These are phyloP conservation scores for Sarocladium oryzae DNA, from an alignment of 2,329 filamentous ascomycete species.

Conservation along the genomic window DNA sequence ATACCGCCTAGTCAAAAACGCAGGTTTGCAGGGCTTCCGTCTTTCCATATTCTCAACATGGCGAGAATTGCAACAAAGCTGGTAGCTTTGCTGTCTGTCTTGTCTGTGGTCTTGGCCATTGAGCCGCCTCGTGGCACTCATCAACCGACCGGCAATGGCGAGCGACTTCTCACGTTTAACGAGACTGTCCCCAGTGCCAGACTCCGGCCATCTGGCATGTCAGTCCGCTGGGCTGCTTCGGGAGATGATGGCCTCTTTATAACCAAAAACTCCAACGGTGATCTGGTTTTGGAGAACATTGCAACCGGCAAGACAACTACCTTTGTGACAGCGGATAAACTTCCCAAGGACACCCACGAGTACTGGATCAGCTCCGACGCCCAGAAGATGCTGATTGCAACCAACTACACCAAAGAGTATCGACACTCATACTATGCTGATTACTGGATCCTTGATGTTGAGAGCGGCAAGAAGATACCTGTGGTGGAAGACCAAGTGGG, in stretches of 20 bases:
- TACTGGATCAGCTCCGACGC: conserved; percentile 58
- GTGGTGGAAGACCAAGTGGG: conserved; percentile 53
- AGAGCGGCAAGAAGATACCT: conserved; percentile 45
- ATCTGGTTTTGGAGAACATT: conserved; percentile 56
- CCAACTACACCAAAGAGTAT: conserved; percentile 63
- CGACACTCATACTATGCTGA: conserved; percentile 62
- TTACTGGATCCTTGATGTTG: conserved; percentile 58
- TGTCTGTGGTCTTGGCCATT: conserved; percentile 25
- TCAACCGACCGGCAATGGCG: conserved; percentile 49
- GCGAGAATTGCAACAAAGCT: neutral
- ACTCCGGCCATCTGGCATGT: conserved; percentile 39
- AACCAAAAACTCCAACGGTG: conserved; percentile 40
- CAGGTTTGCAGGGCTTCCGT: neutral
- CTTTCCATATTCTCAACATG: neutral
- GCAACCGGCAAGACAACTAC: conserved; percentile 48
- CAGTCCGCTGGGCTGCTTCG: conserved; percentile 50
- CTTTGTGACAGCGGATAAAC: conserved; percentile 50
- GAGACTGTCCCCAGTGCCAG: conserved; percentile 44
- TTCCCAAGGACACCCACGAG: conserved; percentile 48
- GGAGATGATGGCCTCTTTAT: conserved; percentile 58
- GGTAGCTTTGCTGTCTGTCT: conserved; percentile 16
- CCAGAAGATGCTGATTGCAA: conserved; percentile 52
- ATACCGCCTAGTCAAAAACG: neutral
- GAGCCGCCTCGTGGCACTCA: conserved; percentile 46
- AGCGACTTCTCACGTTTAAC: conserved; percentile 53